Percentiles rank a stretch among this genome's conserved stretches.
These are phyloP conservation scores for Microdochium bolleyi DNA, from an alignment of 2,329 filamentous ascomycete genomes.

Conservation along the genomic window DNA sequence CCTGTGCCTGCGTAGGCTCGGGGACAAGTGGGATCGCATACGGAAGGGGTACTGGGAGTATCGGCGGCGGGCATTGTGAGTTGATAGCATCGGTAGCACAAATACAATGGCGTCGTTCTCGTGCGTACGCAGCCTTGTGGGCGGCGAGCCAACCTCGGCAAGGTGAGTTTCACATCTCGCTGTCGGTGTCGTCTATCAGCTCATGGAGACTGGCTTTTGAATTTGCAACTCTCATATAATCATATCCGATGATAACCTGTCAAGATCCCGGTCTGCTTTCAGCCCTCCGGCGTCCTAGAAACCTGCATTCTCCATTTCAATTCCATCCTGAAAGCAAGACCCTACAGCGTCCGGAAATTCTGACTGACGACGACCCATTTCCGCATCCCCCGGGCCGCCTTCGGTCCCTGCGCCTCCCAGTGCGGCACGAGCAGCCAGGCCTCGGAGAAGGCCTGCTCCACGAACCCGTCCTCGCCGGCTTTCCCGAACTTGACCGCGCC, in stretches of 20 bases:
- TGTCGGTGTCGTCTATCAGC: background rate
- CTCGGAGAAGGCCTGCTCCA: constrained; percentile 61
- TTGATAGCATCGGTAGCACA: too few relatives aligned
- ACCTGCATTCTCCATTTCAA: too few relatives aligned
- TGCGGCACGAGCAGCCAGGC: constrained; percentile 76
- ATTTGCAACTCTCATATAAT: too few relatives aligned
- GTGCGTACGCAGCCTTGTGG: too few relatives aligned
- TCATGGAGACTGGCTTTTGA: background rate
- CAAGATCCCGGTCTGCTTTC: too few relatives aligned
- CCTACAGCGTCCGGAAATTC: constrained; percentile 54
- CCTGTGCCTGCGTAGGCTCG: constrained; percentile 64
- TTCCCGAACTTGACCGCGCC: constrained; percentile 65
- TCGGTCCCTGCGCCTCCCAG: constrained; percentile 48
- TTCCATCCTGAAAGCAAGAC: background rate
- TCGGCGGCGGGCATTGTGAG: constrained; percentile 40
- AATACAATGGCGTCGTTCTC: too few relatives aligned
- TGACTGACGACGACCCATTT: constrained; percentile 64
- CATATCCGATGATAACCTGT: too few relatives aligned
- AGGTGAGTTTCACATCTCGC: background rate
- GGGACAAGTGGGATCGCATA: constrained; percentile 84
- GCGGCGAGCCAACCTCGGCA: too few relatives aligned
- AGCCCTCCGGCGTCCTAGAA: too few relatives aligned
- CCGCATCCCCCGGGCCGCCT: constrained; percentile 43
- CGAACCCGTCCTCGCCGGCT: constrained; percentile 13
- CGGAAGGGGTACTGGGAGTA: constrained; percentile 91